These are phyloP conservation scores for Entamoeba invadens DNA, from an alignment of 208 protist genomes.

Conservation along the genomic window DNA sequence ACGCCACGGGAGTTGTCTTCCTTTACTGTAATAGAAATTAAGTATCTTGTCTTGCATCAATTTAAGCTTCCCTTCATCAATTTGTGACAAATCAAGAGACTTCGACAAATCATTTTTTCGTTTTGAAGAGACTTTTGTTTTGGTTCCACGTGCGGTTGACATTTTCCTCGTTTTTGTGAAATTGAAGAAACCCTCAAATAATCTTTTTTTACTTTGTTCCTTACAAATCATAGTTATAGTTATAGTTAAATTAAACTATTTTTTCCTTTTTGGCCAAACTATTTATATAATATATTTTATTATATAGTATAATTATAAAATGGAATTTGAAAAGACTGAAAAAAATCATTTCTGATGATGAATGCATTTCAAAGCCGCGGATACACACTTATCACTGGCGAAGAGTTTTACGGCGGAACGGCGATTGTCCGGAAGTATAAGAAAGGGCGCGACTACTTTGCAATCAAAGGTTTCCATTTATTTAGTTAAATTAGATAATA, in stretches of 20 bases:
- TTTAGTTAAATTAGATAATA: not conserved
- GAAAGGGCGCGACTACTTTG: not conserved
- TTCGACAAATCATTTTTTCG: not conserved
- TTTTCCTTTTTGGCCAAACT: no score
- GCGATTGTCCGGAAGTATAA: not conserved
- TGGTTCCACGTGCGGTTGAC: no score
- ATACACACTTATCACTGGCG: not conserved
- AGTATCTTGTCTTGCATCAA: not conserved
- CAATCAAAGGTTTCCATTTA: not conserved
- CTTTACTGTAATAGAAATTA: not conserved
- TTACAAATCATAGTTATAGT: no score
- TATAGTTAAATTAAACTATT: no score
- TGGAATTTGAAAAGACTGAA: no score
- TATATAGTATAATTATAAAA: no score
- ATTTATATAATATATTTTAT: no score
- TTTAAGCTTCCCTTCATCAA: not conserved
- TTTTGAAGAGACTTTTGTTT: no score
- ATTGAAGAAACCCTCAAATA: no score
- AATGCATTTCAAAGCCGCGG: not conserved
- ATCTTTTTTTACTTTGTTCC: no score
- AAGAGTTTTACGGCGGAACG: not conserved
- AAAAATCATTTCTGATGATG: not conserved
- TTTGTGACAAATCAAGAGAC: not conserved
- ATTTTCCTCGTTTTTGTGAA: no score
- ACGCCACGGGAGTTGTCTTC: not conserved